phyloP scores from a whole-genome alignment of 225 moss, liverwort and hornwort species.

The Bryoerythrophyllum caledonicum region DNA sequence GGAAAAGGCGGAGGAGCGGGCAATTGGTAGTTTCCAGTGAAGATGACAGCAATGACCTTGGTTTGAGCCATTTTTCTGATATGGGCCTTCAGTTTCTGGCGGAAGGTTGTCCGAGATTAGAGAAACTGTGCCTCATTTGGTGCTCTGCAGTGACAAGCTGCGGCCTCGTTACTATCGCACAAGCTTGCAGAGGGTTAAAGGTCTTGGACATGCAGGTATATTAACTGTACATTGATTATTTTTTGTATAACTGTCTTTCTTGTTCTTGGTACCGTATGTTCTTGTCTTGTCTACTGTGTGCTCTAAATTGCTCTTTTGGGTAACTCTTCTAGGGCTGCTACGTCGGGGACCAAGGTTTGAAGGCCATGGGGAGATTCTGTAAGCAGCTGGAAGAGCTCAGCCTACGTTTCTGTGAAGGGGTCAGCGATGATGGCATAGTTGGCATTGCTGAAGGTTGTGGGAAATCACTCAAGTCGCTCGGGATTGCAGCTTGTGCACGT shows the following conservation, averaged over 20 bases:
- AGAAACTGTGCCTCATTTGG: constrained; percentile 60
- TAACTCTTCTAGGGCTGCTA: constrained; percentile 5
- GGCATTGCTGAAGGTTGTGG: constrained; percentile 17
- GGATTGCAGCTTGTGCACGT: constrained; percentile 51
- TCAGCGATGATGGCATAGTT: constrained; percentile 18
- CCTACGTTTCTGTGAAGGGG: constrained; percentile 14
- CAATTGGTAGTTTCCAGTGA: constrained; percentile 24
- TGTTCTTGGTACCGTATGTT: not conserved
- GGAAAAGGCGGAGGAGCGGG: constrained; percentile 41
- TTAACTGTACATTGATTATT: not conserved
- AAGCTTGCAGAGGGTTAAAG: constrained; percentile 46
- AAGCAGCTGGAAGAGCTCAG: constrained; percentile 19
- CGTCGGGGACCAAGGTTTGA: constrained; percentile 18
- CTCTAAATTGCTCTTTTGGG: not conserved
- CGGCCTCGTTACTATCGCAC: constrained; percentile 45
- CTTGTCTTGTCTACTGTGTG: not conserved
- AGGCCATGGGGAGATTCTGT: constrained; percentile 10
- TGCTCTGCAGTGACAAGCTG: constrained; percentile 49
- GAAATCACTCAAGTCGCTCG: constrained; percentile 43
- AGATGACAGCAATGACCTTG: constrained; percentile 32
- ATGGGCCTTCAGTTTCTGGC: constrained; percentile 43
- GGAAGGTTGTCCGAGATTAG: constrained; percentile 49
- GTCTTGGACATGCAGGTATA: constrained; percentile 54
- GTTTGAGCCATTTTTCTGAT: constrained; percentile 45
- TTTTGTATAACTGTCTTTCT: not conserved